Conservation (phyloP, 192 early-diverging fungal genomes). For the Coemansia sp. region DNA sequence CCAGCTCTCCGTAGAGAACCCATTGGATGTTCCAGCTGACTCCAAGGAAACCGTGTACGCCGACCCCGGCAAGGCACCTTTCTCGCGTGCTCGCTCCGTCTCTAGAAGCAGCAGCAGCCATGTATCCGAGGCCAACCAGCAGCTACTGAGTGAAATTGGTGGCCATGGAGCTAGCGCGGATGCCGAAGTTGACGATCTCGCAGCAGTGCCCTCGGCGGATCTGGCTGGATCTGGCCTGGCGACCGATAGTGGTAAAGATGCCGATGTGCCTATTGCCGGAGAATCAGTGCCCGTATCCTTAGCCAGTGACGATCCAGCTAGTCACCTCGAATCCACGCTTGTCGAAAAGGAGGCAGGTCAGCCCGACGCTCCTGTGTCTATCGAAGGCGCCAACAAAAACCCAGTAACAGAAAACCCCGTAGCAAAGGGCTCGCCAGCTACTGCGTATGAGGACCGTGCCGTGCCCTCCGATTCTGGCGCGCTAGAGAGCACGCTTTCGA, state of each 20-base stretch:
- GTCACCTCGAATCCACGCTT: neutral
- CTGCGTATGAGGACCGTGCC: conserved; percentile 14
- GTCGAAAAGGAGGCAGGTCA: neutral
- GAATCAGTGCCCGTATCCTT: neutral
- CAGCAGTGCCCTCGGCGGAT: neutral
- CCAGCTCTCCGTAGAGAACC: neutral
- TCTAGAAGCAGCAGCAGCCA: conserved; percentile 5
- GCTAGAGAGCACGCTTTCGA: conserved; percentile 27
- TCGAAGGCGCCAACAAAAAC: neutral
- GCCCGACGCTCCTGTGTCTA: neutral
- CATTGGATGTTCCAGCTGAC: neutral
- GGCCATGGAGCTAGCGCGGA: neutral
- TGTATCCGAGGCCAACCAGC: neutral
- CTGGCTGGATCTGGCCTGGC: neutral
- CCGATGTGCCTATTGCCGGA: neutral
- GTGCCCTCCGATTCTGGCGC: conserved; percentile 17
- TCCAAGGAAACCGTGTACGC: neutral
- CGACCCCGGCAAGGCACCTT: neutral
- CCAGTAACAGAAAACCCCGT: neutral
- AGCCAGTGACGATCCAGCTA: neutral
- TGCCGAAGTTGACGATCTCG: neutral
- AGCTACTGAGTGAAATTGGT: neutral
- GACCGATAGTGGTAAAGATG: neutral
- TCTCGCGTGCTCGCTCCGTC: neutral
- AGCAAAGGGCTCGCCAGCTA: neutral